A percentile compares a stretch with the other conserved stretches of the same genome.
phyloP scores from a whole-genome alignment of 148 eudicot genomes.

The Silene latifolia region DNA sequence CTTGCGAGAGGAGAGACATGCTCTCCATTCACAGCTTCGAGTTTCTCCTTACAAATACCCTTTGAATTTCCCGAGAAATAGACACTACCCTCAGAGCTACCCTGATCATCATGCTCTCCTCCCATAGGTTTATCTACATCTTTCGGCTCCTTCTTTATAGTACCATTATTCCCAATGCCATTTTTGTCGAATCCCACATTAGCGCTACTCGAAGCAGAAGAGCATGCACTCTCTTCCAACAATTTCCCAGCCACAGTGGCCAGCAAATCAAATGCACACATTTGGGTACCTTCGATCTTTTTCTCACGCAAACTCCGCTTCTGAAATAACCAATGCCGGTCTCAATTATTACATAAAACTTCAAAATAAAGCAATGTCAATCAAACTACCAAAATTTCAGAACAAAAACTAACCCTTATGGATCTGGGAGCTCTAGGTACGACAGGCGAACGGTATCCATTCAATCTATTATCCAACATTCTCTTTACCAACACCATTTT shows the following conservation, averaged over 20 bases:
- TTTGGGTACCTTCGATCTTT: slow-evolving; percentile 34
- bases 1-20: slow-evolving; percentile 40
- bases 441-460: slow-evolving; percentile 48
- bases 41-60: slow-evolving; percentile 30
- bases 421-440: slow-evolving; percentile 94
- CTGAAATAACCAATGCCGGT: slow-evolving; percentile 37
- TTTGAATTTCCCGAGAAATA: slow-evolving; percentile 41
- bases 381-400: background rate
- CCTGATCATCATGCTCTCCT: slow-evolving; percentile 63
- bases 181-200: slow-evolving; percentile 43
- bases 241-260: slow-evolving; percentile 96
- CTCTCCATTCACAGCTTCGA: slow-evolving; percentile 35
- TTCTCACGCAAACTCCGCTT: slow-evolving; percentile 50
- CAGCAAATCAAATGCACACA: slow-evolving; percentile 87
- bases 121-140: slow-evolving; percentile 40
- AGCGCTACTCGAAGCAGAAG: slow-evolving; percentile 80
- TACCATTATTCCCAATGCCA: slow-evolving; percentile 22
- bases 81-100: slow-evolving; percentile 77
- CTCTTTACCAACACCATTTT: slow-evolving; percentile 79
- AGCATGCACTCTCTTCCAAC: slow-evolving; percentile 81
- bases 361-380: background rate
- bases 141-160: slow-evolving; percentile 39
- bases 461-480: slow-evolving; percentile 52
- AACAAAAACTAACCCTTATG: slow-evolving; percentile 51
- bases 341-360: background rate